Percentiles rank a stretch among this genome's conserved stretches.
phyloP scores from a whole-genome alignment of 2,329 filamentous ascomycete genomes.

The Fusarium tanahbumbuense region DNA sequence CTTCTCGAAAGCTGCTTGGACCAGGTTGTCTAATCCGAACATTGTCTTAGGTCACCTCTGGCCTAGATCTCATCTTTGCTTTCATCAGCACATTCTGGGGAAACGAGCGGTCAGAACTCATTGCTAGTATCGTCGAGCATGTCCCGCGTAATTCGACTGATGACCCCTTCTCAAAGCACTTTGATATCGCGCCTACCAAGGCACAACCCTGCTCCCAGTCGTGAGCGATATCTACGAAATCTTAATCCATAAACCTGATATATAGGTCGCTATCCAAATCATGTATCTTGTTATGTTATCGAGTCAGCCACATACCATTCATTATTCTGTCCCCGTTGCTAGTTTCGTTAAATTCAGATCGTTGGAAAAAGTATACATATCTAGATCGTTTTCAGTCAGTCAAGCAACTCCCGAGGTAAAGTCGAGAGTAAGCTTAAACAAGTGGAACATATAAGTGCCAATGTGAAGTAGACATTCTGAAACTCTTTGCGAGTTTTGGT shows the following conservation, averaged over 20 bases:
- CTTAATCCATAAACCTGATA: not conserved
- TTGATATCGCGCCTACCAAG: slow-evolving; percentile 41
- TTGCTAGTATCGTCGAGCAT: slow-evolving; percentile 67
- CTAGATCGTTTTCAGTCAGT: not conserved
- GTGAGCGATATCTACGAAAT: not conserved
- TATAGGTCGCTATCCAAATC: not conserved
- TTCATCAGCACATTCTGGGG: slow-evolving; percentile 61
- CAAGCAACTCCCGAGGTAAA: not conserved
- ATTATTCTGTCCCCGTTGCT: not conserved
- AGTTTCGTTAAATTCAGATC: not conserved
- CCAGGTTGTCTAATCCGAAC: not conserved
- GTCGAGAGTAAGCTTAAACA: not conserved
- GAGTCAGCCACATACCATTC: not conserved
- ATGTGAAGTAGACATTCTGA: slow-evolving; percentile 23
- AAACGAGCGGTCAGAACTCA: slow-evolving; percentile 55
- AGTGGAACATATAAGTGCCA: slow-evolving; percentile 5
- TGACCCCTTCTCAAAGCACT: slow-evolving; percentile 47
- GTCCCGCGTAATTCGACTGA: slow-evolving; percentile 46
- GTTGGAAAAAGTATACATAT: not conserved
- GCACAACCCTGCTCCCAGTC: slow-evolving; percentile 32
- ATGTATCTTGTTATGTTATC: not conserved
- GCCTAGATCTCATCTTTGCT: slow-evolving; percentile 53
- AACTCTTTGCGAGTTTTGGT: slow-evolving; percentile 30
- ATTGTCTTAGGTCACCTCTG: slow-evolving; percentile 49
- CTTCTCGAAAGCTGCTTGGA: not conserved